Base-by-base conservation (phyloP, 345 rosid genomes). In the Geranium rotundifolium region DNA sequence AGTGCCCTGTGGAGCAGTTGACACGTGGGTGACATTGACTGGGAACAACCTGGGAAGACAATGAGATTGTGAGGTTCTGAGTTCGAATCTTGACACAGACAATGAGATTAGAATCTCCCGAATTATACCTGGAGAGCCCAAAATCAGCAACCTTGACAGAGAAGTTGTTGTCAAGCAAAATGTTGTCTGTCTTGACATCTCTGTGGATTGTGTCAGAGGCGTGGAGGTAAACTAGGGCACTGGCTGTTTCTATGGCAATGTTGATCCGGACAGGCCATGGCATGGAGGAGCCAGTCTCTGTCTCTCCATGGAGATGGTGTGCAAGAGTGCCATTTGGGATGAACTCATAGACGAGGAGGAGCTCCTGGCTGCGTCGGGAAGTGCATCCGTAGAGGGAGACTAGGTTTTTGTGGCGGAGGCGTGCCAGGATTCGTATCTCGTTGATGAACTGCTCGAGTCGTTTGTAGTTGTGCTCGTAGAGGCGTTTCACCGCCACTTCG, bases 1-100 rank as follows among this genome's bases (percentile, higher is more conserved):
- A 56, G 87, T 84, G 15, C 92, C 92, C 57, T 86, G 88, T 65
- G 93, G 93, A 71, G 83, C 83, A 0, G 90, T 82, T 34, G 90
- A 87, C 17, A 87, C 63, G 54, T 87, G 90, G 19, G 85, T 87
- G 39, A 79, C 88, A 67, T 84, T 73, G 7, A 8, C 60, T 0
- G 85, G 88, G 61, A 67, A 74, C 75, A 84, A 54, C 64, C 86
- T 69, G 0, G 93, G 84, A 19, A 23, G 27, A 2, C 27, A 23
- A 23, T 23, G 1, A 23, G 2, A 23, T 2, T 23, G 27, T 23
- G 27, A 23, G 27, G 27, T 23, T 23, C 27, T 23, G 27, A 23
- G 27, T 23, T 23, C 27, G 27, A 23, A 23, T 23, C 27, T 23
- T 23, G 27, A 23, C 27, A 23, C 2, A 23, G 27, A 23, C 27